Evolutionary conservation across 441 rosid genomes (phyloP).

Genomic region (Adansonia gregorii): DNA sequence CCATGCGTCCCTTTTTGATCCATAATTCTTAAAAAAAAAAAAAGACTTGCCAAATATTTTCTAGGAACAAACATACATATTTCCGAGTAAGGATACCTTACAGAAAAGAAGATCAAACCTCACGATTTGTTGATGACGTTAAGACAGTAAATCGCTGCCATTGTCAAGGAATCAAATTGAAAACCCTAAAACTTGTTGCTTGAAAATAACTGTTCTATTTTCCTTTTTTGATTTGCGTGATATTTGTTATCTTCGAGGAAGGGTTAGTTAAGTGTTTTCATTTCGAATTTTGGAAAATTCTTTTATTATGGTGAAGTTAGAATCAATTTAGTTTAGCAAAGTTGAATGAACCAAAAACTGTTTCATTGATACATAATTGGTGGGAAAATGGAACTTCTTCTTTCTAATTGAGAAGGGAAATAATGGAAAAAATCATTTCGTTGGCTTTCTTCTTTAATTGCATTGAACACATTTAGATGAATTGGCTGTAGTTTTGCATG

Average conservation of each 20-base stretch:
- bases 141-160: constrained; percentile 89
- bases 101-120: constrained; percentile 70
- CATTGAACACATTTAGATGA: neutral
- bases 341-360: constrained; percentile 3
- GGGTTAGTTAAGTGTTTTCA: constrained; percentile 49
- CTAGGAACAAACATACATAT: constrained; percentile 8
- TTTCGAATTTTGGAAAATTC: neutral
- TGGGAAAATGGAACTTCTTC: neutral
- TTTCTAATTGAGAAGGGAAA: neutral
- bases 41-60: neutral
- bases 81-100: constrained; percentile 49
- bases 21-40: constrained; percentile 65
- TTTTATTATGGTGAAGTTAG: neutral
- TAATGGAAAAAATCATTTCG: neutral
- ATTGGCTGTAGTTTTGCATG: neutral
- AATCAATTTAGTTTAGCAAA: neutral
- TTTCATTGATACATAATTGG: neutral
- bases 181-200: constrained; percentile 3
- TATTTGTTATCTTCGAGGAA: constrained; percentile 89
- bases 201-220: neutral
- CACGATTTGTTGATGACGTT: constrained; percentile 90
- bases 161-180: constrained; percentile 15
- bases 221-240: constrained; percentile 37
- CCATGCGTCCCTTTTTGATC: constrained; percentile 83
- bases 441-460: constrained; percentile 3